Conservation (phyloP, 2,329 filamentous ascomycete species). For the Aspergillus fructus region DNA sequence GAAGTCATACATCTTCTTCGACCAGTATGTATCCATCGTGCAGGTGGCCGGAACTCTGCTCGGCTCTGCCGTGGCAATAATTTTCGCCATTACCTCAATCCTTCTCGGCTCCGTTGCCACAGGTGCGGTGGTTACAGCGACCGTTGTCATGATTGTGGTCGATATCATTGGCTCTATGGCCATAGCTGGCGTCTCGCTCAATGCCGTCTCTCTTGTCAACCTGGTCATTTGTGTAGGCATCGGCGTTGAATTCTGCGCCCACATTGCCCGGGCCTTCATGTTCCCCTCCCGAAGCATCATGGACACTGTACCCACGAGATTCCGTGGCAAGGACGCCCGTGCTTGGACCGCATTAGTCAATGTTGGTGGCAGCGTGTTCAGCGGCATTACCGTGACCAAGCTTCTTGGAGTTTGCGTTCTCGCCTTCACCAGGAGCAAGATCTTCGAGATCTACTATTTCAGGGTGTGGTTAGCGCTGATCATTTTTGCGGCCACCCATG, state of each 20-base stretch:
- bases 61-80: conserved; percentile 78
- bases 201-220: conserved; percentile 93
- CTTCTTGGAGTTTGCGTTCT: conserved; percentile 87
- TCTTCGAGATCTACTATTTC: conserved; percentile 99
- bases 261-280: conserved; percentile 93
- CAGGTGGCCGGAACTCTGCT: conserved; percentile 75
- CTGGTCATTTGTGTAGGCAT: conserved; percentile 97
- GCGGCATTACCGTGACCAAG: conserved; percentile 94
- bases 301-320: conserved; percentile 74
- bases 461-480: conserved; percentile 92
- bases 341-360: conserved; percentile 94
- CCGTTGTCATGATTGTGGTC: conserved; percentile 88
- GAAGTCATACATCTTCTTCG: conserved; percentile 98
- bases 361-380: conserved; percentile 91
- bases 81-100: conserved; percentile 74
- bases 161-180: conserved; percentile 97
- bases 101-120: conserved; percentile 83
- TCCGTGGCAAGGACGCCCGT: conserved; percentile 78
- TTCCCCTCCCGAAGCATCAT: conserved; percentile 83
- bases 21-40: conserved; percentile 88
- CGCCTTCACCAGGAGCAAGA: conserved; percentile 94
- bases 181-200: conserved; percentile 80
- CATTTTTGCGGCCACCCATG: conserved; percentile 82
- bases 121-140: conserved; percentile 76
- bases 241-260: conserved; percentile 94